Evolutionary conservation across 805 yeast species (phyloP), one percentile per base, ranked within the genome.

Genomic region (Wickerhamomyces bisporus): DNA sequence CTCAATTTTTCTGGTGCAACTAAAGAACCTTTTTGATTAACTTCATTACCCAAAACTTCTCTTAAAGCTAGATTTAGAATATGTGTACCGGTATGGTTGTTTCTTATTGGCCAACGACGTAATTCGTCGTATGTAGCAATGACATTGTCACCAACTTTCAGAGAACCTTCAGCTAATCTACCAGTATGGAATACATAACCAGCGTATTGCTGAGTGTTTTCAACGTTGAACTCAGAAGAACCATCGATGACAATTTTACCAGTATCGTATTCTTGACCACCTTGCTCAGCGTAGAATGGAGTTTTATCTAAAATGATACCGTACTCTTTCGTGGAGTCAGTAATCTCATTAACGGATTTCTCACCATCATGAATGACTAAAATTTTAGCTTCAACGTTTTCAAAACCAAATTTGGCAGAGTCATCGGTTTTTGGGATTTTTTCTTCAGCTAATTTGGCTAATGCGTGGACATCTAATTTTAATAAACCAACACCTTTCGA

Each of bases 21-120:
- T 40, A 93, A 73, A 16, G 99, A 93, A 50, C 98, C 99, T 68
- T 83, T 87, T 71, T 93, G 99, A 53, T 88, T 96, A 42, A 93
- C 81, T 26, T 79, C 79, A 47, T 81, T 86, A 45, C 98, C 98
- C 39, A 93, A 68, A 30, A 83, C 87, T 53, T 80, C 82, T 60
- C 91, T 79, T 51, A 93, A 71, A 30, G 94, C 98, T 60, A 71
- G 84, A 67, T 93, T 93, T 53, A 93, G 76, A 33, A 93, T 79
- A 58, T 93, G 99, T 3, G 99, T 93, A 68, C 97, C 97, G 30
- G 99, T 91, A 66, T 93, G 99, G 74, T 93, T 93, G 69, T 89
- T 88, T 70, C 94, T 85, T 52, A 93, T 81, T 45, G 97, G 95
- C 85, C 87, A 81, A 69, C 99, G 86, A 63, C 98, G 85, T 55